These are phyloP conservation scores for Dendrobium huoshanense DNA, from an alignment of 106 monocot species.

Conservation along the genomic window DNA sequence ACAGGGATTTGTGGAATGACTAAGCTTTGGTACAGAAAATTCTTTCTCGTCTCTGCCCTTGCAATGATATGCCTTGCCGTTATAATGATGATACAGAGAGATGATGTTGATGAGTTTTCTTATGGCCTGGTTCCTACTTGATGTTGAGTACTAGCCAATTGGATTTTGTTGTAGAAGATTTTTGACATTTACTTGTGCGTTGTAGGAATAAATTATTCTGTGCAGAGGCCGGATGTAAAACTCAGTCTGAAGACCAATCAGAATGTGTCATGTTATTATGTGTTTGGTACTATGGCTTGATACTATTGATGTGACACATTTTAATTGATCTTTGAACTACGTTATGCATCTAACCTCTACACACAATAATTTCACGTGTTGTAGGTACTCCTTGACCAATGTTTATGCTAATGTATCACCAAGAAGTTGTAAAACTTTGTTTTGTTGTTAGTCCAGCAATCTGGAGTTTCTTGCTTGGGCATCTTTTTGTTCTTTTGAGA, in stretches of 20 bases:
- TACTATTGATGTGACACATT: too few species aligned
- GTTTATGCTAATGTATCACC: not conserved
- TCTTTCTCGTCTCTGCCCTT: slow-evolving; percentile 11
- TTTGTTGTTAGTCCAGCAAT: not conserved
- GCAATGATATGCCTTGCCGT: slow-evolving; percentile 22
- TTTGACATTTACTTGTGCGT: not conserved
- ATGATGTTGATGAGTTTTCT: slow-evolving; percentile 21
- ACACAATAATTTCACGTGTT: not conserved
- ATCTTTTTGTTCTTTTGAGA: not conserved
- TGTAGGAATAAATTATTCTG: not conserved
- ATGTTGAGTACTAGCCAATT: slow-evolving; percentile 1
- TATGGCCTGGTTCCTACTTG: slow-evolving; percentile 52
- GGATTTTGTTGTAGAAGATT: not conserved
- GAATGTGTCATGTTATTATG: too few species aligned
- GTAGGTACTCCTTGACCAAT: not conserved
- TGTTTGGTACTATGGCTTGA: too few species aligned
- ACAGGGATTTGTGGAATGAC: not conserved
- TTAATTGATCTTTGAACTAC: too few species aligned
- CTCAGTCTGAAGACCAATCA: too few species aligned
- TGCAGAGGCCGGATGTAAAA: too few species aligned
- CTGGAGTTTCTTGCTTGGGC: not conserved
- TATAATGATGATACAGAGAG: slow-evolving; percentile 13
- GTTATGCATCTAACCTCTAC: too few species aligned
- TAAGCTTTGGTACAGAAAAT: slow-evolving; percentile 5
- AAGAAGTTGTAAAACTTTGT: not conserved